Conservation (phyloP, 2,329 filamentous ascomycete genomes). For the Huntiella decipiens region DNA sequence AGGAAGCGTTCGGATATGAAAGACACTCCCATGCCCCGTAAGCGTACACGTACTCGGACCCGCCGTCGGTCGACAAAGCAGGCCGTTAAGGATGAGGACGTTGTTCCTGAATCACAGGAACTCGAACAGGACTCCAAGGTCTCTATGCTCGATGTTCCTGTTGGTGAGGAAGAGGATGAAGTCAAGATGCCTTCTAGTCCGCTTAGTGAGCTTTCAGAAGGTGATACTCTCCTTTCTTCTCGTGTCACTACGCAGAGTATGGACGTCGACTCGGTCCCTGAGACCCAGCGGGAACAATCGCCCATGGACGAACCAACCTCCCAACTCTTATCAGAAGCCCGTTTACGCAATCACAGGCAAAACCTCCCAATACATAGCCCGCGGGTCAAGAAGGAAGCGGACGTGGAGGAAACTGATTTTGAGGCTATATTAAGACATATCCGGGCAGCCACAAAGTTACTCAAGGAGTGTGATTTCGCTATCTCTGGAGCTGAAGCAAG, state of each 20-base stretch:
- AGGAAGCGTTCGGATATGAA: slow-evolving; percentile 7
- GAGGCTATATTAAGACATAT: background rate
- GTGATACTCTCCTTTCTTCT: background rate
- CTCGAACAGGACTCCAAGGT: slow-evolving; percentile 1
- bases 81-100: background rate
- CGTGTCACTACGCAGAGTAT: too few relatives aligned
- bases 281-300: background rate
- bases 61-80: background rate
- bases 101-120: background rate
- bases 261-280: background rate
- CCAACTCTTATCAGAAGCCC: background rate
- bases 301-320: slow-evolving; percentile 3
- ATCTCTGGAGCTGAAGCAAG: slow-evolving; percentile 1
- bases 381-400: background rate
- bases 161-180: slow-evolving; percentile 10
- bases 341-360: background rate
- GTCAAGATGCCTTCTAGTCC: slow-evolving; percentile 9
- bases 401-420: background rate
- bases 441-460: background rate
- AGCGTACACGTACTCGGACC: slow-evolving; percentile 1
- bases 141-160: slow-evolving; percentile 5
- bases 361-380: slow-evolving; percentile 9
- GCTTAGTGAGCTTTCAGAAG: slow-evolving; percentile 8
- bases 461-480: background rate
- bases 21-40: slow-evolving; percentile 2